Base-by-base conservation (phyloP, 2,329 filamentous ascomycete genomes). In the Colletotrichum tropicicola region DNA sequence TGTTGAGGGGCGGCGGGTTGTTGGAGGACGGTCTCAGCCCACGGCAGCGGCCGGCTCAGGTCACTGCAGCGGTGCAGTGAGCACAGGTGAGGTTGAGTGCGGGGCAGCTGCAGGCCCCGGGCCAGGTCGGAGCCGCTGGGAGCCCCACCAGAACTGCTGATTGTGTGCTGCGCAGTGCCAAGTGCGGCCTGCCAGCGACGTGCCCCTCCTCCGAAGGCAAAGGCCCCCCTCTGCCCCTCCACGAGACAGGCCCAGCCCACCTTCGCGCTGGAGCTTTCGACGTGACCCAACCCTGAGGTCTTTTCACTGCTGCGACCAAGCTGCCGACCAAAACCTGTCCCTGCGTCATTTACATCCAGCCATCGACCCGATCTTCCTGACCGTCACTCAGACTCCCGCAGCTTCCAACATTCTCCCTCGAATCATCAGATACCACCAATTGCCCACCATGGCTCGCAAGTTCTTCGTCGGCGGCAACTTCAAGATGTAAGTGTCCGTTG, bases 381-480 rank as follows among this genome's bases (percentile, higher is more conserved):
- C 32, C 43, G 47, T 35, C 10, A 17, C 27, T 37, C 55, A 47
- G 43, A 44, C 39, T 51, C 17, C 44, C 39, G 15, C 39, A 49
- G 25, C 51, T 59, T 51, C 37, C 47, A 37, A 21, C 47, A 57
- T 21, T 28, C 30, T 55, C 44, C 39, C 48, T 51, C 15, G 30
- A 39, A 59, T 37, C 48, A 51, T 25, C 44, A 44, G n/a, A 67
- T 54, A 64, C 28, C 23, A 76, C 69, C 73, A 68, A 74, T 73
- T 73, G 74, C 74, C 83, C 87, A 93, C 77, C 75, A 97, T 97
- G 94, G 87, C 91, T 88, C 94, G 94, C 86, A 92, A 94, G 86
- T 97, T 97, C 87, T 97, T 97, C 81, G 92, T 97, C 81, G 94
- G 94, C 82, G 94, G 94, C 79, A 99, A 99, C 91, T 98, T 98